Base-by-base conservation (phyloP, 1,139 yeast species). In the Nematodospora anomalae region DNA sequence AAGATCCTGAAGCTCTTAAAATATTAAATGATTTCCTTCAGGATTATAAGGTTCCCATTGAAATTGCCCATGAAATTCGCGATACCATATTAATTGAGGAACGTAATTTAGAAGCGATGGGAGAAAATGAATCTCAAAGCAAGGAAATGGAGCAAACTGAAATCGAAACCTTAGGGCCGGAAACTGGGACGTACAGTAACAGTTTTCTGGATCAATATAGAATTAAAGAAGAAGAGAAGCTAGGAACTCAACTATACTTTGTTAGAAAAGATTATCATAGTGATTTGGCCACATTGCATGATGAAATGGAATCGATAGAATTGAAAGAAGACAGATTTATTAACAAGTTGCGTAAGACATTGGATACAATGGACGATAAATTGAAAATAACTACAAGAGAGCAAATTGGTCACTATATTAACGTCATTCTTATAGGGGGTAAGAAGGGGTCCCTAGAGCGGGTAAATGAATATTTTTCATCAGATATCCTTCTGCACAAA, bases 401-500 rank as follows among this genome's bases (percentile, higher is more conserved):
- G 4, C 61, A 55, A 24, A 61, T 59, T 36, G 69, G 70, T 0
- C 51, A 64, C 20, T 58, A 51, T 38, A 35, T 41, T 14, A 66
- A 71, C 43, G 63, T 67, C 1, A 47, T 70, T 16, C 51, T 57
- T 33, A 53, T 70, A n/a, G 49, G 60, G 5, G 71, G 73, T 1
- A 60, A 57, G 30, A 50, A 50, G 14, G 59, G 60, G 31, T 58
- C 58, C 50, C 51, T 64, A 1, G 57, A 53, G 1, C 44, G 40
- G 16, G 49, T 53, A 0, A 30, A 42, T 8, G 31, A 38, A 7
- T 11, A 39, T 3, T 49, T 57, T 3, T 46, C 46, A 1, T 41
- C 42, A 8, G 59, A 57, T 21, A 40, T 66, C 7, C 42, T 55
- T 8, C 68, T 64, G 29, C 55, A 53, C 32, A 50, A 61, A 23